These are phyloP conservation scores for Emericellopsis terricola DNA, from an alignment of 495 filamentous ascomycete species.

Conservation along the genomic window DNA sequence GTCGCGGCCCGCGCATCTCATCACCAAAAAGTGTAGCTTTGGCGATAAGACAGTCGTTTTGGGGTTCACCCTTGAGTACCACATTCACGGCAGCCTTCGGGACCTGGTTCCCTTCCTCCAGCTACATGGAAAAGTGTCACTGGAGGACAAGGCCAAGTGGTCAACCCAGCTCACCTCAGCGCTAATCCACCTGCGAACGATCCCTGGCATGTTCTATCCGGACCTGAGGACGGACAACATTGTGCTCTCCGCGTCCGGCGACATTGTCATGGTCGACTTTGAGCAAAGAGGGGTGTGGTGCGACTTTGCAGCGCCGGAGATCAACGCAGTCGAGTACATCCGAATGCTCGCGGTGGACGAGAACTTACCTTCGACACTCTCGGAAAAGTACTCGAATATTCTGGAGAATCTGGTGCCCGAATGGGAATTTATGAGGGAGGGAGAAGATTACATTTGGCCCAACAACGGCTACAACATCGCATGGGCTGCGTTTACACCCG, in stretches of 20 bases:
- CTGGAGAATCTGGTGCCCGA: constrained; percentile 18
- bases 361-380: constrained; percentile 12
- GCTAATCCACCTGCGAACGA: constrained; percentile 17
- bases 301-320: constrained; percentile 29
- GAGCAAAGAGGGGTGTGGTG: constrained; percentile 34
- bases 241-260: constrained; percentile 17
- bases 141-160: constrained; percentile 22
- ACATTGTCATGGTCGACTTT: constrained; percentile 31
- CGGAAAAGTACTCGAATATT: constrained; percentile 13
- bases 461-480: constrained; percentile 24
- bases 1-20: constrained; percentile 19
- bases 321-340: constrained; percentile 28
- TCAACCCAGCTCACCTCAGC: constrained; percentile 23
- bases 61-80: constrained; percentile 26
- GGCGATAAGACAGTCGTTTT: constrained; percentile 25
- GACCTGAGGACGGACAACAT: constrained; percentile 32
- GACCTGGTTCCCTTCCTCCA: constrained; percentile 23
- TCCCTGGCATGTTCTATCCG: constrained; percentile 24
- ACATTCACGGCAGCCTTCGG: constrained; percentile 21
- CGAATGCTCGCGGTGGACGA: constrained; percentile 19
- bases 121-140: constrained; percentile 15
- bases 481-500: constrained; percentile 21
- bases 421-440: constrained; percentile 15
- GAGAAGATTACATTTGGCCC: constrained; percentile 17
- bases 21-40: constrained; percentile 26